A percentile compares a stretch with the other conserved stretches of the same genome.
Evolutionary conservation across 345 rosid genomes (phyloP).

Genomic region (Eucalyptus marginata): DNA sequence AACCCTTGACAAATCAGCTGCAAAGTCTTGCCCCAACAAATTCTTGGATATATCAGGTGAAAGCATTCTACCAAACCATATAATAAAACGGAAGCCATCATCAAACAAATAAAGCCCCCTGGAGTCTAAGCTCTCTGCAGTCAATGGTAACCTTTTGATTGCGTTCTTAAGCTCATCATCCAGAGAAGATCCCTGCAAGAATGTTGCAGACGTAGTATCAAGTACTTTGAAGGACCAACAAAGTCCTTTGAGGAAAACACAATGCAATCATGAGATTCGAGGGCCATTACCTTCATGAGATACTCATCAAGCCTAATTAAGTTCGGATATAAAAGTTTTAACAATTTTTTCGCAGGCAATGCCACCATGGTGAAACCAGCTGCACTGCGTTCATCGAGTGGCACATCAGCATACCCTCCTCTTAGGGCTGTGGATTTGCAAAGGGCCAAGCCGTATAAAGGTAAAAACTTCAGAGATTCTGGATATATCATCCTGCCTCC

Average conservation of each 20-base stretch:
- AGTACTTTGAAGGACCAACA: neutral
- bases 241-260: neutral
- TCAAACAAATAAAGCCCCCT: constrained; percentile 89
- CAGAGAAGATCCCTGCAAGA: constrained; percentile 53
- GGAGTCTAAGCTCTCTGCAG: constrained; percentile 82
- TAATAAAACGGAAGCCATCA: constrained; percentile 73
- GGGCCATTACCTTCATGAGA: constrained; percentile 49
- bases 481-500: constrained; percentile 95
- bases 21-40: constrained; percentile 79
- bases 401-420: constrained; percentile 84
- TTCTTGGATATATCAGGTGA: constrained; percentile 77
- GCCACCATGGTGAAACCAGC: constrained; percentile 97
- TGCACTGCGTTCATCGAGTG: constrained; percentile 91
- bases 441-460: constrained; percentile 79
- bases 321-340: constrained; percentile 84
- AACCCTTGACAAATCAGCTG: constrained; percentile 89
- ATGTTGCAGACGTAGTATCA: neutral
- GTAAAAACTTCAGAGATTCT: constrained; percentile 73
- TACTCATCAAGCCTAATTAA: constrained; percentile 77
- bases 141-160: constrained; percentile 48
- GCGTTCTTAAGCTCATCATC: constrained; percentile 25
- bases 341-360: constrained; percentile 69
- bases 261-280: neutral
- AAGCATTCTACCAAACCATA: constrained; percentile 96
- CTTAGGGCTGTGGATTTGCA: constrained; percentile 75